Evolutionary conservation across 805 yeast species (phyloP).

Genomic region (Cyberlindnera japonica): DNA sequence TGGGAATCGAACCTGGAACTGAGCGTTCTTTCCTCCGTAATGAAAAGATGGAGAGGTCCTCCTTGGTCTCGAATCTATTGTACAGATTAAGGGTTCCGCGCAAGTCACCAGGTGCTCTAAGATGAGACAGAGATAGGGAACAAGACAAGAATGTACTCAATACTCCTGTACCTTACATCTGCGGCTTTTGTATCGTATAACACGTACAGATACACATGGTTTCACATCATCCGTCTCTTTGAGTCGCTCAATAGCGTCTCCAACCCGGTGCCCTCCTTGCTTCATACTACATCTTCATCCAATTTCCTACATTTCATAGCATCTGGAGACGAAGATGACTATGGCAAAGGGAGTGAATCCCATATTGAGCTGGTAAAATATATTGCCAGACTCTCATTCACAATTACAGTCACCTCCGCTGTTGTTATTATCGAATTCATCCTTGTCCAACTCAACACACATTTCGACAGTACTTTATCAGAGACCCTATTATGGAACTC

Average conservation of each 20-base stretch:
- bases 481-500: constrained; percentile 16
- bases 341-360: not conserved
- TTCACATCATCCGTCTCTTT: constrained; percentile 21
- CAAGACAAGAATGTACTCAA: constrained; percentile 1
- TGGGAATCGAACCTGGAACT: too few species aligned
- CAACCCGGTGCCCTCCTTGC: constrained; percentile 8
- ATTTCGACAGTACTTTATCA: constrained; percentile 6
- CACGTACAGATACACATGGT: constrained; percentile 21
- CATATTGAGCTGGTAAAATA: constrained; percentile 7
- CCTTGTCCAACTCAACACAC: constrained; percentile 18
- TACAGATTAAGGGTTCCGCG: too few species aligned
- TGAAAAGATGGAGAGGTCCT: too few species aligned
- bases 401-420: constrained; percentile 19
- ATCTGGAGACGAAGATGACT: constrained; percentile 1
- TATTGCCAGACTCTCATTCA: constrained; percentile 18
- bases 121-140: too few species aligned
- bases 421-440: constrained; percentile 24
- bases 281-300: constrained; percentile 10
- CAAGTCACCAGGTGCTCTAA: too few species aligned
- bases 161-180: constrained; percentile 6
- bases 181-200: constrained; percentile 12
- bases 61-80: too few species aligned
- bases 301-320: constrained; percentile 14
- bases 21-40: too few species aligned
- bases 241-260: constrained; percentile 15